phyloP scores from a whole-genome alignment of 2,329 filamentous ascomycete species.

The Sclerotinia glacialis region DNA sequence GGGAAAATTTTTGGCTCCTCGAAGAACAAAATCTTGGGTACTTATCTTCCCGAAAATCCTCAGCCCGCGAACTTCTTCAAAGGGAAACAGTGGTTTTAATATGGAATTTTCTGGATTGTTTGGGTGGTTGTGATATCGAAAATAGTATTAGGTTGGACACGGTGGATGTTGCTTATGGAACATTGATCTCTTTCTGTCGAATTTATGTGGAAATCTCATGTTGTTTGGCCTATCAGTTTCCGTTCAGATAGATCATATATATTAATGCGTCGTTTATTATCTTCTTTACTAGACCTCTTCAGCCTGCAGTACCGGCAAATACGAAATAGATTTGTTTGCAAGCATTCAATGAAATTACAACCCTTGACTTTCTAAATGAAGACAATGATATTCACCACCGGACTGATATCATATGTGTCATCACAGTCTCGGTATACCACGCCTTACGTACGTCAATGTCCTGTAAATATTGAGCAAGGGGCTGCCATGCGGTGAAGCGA shows the following conservation, averaged over 20 bases:
- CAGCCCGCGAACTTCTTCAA: not conserved
- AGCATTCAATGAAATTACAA: not conserved
- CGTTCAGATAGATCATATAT: not conserved
- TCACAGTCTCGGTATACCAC: not conserved
- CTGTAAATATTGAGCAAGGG: not conserved
- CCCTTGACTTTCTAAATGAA: not conserved
- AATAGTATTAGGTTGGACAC: no score
- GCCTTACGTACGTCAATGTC: not conserved
- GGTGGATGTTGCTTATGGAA: not conserved
- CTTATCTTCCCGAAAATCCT: not conserved
- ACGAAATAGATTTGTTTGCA: not conserved
- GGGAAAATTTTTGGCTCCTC: not conserved
- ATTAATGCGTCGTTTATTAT: not conserved
- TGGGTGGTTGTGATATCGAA: not conserved
- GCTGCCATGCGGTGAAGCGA: not conserved
- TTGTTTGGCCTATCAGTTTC: not conserved
- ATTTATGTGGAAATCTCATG: not conserved
- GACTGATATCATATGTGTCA: not conserved
- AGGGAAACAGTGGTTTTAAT: not conserved
- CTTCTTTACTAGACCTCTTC: not conserved
- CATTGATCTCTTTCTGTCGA: slow-evolving; percentile 1
- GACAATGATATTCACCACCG: not conserved
- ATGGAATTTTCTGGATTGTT: not conserved
- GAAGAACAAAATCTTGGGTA: slow-evolving; percentile 2
- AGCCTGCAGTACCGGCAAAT: not conserved